Base-by-base conservation (phyloP, 192 early-diverging fungal genomes). In the Coemansia sp. region DNA sequence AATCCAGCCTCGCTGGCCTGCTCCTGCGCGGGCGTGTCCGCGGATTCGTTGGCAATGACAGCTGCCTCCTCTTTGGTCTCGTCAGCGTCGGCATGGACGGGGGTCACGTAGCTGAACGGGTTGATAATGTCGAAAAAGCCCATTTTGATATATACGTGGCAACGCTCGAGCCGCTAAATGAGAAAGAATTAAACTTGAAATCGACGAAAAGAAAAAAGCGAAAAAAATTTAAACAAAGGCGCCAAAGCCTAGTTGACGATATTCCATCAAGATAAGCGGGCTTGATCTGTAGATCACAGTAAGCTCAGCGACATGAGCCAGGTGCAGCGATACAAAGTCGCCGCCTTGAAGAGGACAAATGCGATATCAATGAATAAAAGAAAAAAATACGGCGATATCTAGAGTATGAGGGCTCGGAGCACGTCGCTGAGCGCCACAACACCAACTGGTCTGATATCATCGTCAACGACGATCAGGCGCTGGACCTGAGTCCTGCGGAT, bases 381-480 rank as follows among this genome's bases (percentile, higher is more conserved):
- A n/a, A n/a, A n/a, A n/a, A n/a, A n/a, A n/a, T n/a, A n/a, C n/a
- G n/a, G n/a, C n/a, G 29, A 8, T 14, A 27, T 29, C 71, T 76
- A 78, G 61, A 76, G 29, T 5, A 81, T 81, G 47, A 84, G 60
- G 14, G 83, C 83, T 45, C 74, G 65, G 31, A 97, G 79, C 25
- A 97, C 90, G 73, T 97, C 95, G 41, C 91, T 92, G 54, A 95
- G 82, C 37, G 90, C 90, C 62, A 96, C 89, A 43, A 97, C 90
- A 17, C 95, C 95, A 49, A 90, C 81, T 31, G 95, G 83, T 35
- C 83, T 89, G 38, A 90, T 93, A 11, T 91, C 87, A 11, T 90
- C 84, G 54, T 98, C 94, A 0, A 96, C 86, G 0, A 98, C 94
- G 74, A 98, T 92, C 58, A 98, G 84, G 41, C 97, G 89, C 80